phyloP scores from a whole-genome alignment of 2,329 filamentous ascomycete genomes.

The Fusarium temperatum region DNA sequence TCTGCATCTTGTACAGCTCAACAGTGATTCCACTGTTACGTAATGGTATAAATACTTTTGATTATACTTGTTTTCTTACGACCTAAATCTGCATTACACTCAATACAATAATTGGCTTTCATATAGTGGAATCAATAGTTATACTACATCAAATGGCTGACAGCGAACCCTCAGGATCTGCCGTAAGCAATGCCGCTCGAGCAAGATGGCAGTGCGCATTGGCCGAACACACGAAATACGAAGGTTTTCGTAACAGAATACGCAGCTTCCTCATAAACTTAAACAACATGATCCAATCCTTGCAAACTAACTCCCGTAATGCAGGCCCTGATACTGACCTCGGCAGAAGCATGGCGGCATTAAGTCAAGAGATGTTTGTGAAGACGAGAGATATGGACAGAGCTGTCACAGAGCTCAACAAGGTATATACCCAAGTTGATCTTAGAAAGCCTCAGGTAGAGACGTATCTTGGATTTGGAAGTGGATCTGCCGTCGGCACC shows the following conservation, averaged over 20 bases:
- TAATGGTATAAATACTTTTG: neutral
- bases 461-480: neutral
- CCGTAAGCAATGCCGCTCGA: neutral
- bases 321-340: neutral
- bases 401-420: neutral
- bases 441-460: neutral
- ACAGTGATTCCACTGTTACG: neutral
- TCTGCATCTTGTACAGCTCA: neutral
- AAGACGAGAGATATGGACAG: neutral
- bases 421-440: neutral
- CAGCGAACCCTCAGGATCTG: neutral
- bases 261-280: neutral
- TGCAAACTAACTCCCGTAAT: neutral
- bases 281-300: neutral
- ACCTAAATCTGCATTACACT: fast-evolving
- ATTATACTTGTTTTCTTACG: fast-evolving
- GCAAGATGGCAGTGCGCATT: neutral
- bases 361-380: neutral
- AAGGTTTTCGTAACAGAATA: neutral
- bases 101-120: neutral
- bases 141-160: neutral
- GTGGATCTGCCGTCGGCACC: neutral
- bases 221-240: neutral
- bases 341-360: neutral
- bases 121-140: fast-evolving